Base-by-base conservation (phyloP, 2,329 filamentous ascomycete species). In the Fulvia fulva region DNA sequence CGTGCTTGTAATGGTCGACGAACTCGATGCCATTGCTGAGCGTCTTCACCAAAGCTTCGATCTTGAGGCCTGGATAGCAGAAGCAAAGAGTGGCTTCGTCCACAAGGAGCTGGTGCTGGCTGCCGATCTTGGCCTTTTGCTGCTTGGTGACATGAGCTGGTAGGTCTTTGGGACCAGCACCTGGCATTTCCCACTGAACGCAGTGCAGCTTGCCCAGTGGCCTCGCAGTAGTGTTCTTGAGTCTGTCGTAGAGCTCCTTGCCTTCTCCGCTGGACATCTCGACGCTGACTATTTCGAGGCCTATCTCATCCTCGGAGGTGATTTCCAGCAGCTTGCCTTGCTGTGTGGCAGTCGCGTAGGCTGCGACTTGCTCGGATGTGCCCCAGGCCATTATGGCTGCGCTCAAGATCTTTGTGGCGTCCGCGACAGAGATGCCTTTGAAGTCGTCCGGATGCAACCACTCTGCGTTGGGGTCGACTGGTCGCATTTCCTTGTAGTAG, bases 221-320 rank as follows among this genome's bases (percentile, higher is more conserved):
- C 47, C 75, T 69, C 7, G 86, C 74, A 55, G 76, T 72, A 2
- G 76, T 78, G 8, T 62, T 59, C 25, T 55, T 72, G 16, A 60
- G 7, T 74, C 72, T 55, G 77, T 72, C 67, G 68, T 84, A 83
- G 60, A 87, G 80, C 0, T 76, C 72, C 16, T 77, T 72, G 5
- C 75, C 70, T 0, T 80, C 74, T 0, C 77, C 66, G 0, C 73
- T 72, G 0, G 84, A 77, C 2, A 73, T 71, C 1, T 79, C 69
- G 19, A 90, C 77, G 0, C 73, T 68, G 0, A 78, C 74, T 14
- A 94, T 76, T 67, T 91, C 83, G 44, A 90, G 83, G 1, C 81
- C 82, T 53, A 83, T 76, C 3, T 82, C 78, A 43, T 82, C 79
- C 32, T 80, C 73, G 1, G 79, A 73, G 6, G 76, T 46, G 28